Evolutionary conservation across 179 eudicot genomes (phyloP).

Genomic region (Silene noctiflora): DNA sequence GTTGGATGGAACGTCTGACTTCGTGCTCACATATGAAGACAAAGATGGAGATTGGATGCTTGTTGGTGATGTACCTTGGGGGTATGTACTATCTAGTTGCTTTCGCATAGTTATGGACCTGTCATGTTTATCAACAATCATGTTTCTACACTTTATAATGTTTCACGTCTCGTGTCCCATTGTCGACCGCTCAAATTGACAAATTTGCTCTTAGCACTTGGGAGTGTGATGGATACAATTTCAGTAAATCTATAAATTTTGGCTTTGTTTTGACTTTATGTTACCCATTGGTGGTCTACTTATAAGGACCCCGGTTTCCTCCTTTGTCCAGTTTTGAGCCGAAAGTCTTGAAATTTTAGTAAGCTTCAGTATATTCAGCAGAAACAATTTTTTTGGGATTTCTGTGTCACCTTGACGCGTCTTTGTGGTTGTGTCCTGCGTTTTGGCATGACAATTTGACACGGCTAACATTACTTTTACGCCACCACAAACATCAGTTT

Average conservation of each 20-base stretch:
- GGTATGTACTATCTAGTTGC: slow-evolving; percentile 42
- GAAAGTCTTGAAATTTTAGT: too few species aligned
- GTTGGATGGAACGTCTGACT: slow-evolving; percentile 67
- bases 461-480: too few species aligned
- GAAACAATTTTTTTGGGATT: too few species aligned
- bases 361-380: too few species aligned
- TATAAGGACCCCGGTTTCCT: too few species aligned
- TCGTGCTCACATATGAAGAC: slow-evolving; percentile 90
- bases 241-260: background rate
- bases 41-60: slow-evolving; percentile 97
- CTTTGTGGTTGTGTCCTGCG: background rate
- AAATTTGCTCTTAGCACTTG: background rate
- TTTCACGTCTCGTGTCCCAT: background rate
- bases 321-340: too few species aligned
- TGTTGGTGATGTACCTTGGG: slow-evolving; percentile 93
- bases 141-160: background rate
- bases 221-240: background rate
- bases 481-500: too few species aligned
- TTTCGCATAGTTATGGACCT: background rate
- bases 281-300: too few species aligned
- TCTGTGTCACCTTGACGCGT: too few species aligned
- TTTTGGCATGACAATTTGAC: too few species aligned
- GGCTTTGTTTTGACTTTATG: background rate
- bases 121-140: background rate
- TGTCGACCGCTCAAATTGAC: background rate